Percentiles rank a stretch among this genome's conserved stretches.
Evolutionary conservation across 1,284 basidiomycete species (phyloP).

Genomic region (Porodaedalea pini): DNA sequence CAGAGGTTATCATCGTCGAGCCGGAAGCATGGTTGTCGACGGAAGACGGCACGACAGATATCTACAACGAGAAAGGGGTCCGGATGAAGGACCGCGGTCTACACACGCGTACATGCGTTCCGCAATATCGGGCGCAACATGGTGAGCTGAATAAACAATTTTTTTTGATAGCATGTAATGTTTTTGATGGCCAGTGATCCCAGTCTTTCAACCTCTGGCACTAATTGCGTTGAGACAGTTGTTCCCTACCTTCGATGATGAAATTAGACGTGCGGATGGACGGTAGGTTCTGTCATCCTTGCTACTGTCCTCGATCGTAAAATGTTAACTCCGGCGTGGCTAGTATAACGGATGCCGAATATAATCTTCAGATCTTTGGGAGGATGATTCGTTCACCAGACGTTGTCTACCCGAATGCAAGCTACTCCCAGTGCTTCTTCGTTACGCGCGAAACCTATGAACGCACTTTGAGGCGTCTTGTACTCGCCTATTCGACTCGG

Average conservation of each 20-base stretch:
- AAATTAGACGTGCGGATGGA: constrained; percentile 23
- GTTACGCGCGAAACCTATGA: constrained; percentile 16
- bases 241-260: constrained; percentile 27
- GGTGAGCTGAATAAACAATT: constrained; percentile 20
- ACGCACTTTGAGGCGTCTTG: constrained; percentile 14
- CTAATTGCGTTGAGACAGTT: constrained; percentile 23
- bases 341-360: neutral
- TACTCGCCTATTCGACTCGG: constrained; percentile 9
- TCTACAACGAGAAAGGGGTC: constrained; percentile 5
- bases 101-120: constrained; percentile 26
- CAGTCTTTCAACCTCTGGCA: constrained; percentile 21
- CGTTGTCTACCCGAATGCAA: neutral
- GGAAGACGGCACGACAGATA: neutral
- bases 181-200: neutral
- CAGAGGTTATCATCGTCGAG: constrained; percentile 34
- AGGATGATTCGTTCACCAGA: neutral
- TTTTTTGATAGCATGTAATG: neutral
- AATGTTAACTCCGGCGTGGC: too few relatives aligned
- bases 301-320: neutral
- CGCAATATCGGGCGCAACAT: constrained; percentile 30
- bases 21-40: constrained; percentile 29
- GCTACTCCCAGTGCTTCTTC: constrained; percentile 11
- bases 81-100: constrained; percentile 12
- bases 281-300: constrained; percentile 5
- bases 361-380: neutral